These are phyloP conservation scores for Hemileia vastatrix DNA, from an alignment of 1,284 basidiomycete species.

Conservation along the genomic window DNA sequence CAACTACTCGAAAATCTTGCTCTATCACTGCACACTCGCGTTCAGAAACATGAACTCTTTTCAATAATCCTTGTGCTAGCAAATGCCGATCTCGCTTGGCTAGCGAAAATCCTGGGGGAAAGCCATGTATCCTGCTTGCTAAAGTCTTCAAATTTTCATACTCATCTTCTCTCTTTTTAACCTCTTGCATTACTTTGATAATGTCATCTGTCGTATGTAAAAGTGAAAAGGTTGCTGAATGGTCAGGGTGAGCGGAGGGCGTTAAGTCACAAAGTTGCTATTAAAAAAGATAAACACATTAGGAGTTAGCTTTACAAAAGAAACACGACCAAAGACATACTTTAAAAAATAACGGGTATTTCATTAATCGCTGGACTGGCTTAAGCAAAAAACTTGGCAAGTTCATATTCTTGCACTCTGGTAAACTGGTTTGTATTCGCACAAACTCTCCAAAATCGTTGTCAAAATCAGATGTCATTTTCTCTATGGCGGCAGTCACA, in stretches of 20 bases:
- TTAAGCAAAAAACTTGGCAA: conserved; percentile 62
- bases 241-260: conserved; percentile 58
- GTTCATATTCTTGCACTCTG: conserved; percentile 54
- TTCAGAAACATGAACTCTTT: conserved; percentile 41
- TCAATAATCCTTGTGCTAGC: conserved; percentile 57
- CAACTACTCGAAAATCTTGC: no score
- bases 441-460: conserved; percentile 77
- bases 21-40: no score
- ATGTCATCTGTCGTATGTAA: conserved; percentile 58
- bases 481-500: conserved; percentile 46
- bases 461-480: conserved; percentile 51
- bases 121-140: conserved; percentile 53
- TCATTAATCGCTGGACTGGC: conserved; percentile 61
- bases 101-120: conserved; percentile 53
- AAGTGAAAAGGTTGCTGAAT: conserved; percentile 58
- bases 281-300: neutral
- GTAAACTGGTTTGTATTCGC: conserved; percentile 56
- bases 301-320: neutral
- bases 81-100: conserved; percentile 63
- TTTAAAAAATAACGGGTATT: conserved; percentile 63
- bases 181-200: conserved; percentile 65
- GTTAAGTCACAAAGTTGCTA: conserved; percentile 61
- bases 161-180: conserved; percentile 71
- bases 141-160: conserved; percentile 60
- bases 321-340: conserved; percentile 49